Conservation (phyloP, 2,329 filamentous ascomycete genomes). For the Ustilaginoidea virens region DNA sequence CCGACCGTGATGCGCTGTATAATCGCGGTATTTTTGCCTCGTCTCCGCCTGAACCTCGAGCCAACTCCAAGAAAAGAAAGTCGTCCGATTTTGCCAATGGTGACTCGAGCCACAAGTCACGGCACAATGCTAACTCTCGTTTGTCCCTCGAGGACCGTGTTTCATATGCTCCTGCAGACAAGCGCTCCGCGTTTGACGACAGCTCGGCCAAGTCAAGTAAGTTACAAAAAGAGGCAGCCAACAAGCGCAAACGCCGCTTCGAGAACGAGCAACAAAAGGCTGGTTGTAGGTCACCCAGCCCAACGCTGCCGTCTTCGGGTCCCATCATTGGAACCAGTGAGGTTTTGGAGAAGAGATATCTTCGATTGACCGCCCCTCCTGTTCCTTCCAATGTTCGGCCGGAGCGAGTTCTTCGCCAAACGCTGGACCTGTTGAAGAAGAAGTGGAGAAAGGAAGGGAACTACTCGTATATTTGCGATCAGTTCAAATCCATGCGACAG, state of each 20-base stretch:
- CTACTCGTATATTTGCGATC: conserved; percentile 95
- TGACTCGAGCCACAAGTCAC: conserved; percentile 46
- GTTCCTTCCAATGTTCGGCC: conserved; percentile 82
- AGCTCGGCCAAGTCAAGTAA: conserved; percentile 54
- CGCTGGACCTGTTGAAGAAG: conserved; percentile 75
- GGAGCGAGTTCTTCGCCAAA: conserved; percentile 62
- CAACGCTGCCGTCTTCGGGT: conserved; percentile 39
- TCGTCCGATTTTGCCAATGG: conserved; percentile 48
- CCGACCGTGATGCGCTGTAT: conserved; percentile 43
- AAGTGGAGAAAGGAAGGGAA: conserved; percentile 92
- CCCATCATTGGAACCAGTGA: conserved; percentile 80
- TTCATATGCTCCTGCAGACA: conserved; percentile 37
- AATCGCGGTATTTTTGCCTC: conserved; percentile 17
- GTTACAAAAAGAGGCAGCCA: conserved; percentile 69
- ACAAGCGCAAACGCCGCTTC: conserved; percentile 81
- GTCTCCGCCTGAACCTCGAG: conserved; percentile 12
- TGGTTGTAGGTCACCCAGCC: conserved; percentile 38
- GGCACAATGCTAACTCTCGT: conserved; percentile 54
- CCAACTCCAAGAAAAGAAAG: conserved; percentile 63
- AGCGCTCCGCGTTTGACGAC: conserved; percentile 29
- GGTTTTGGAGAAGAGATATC: conserved; percentile 80
- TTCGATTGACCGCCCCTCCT: conserved; percentile 81
- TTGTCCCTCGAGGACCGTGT: conserved; percentile 58
- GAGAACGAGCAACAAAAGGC: conserved; percentile 50
- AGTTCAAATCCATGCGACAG: conserved; percentile 97